Evolutionary conservation across 179 eudicot genomes (phyloP), one percentile per base, ranked within the genome.

Genomic region (Beta corolliflora): DNA sequence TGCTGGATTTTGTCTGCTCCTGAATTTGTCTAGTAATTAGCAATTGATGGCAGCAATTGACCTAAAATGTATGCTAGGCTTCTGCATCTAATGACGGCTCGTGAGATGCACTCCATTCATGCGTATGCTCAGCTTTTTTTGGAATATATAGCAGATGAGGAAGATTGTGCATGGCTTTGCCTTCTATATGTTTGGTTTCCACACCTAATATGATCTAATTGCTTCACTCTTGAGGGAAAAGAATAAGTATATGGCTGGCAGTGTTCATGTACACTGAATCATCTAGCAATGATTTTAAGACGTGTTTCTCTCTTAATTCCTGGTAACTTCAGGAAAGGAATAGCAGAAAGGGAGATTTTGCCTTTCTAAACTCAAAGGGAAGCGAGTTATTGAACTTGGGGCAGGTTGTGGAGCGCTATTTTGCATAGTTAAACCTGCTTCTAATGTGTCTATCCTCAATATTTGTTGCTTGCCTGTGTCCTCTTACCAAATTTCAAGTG

Each of bases 321-420:
- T 56, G 21, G 45, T 55, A 6, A 82, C 50, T 25, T 48, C 64
- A 95, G 98, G 98, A 93, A 85, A 95, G 85, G 79, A 95, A 93
- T 78, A 84, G 96, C 83, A 92, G 96, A 95, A 88, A 88, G 98
- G 98, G 68, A 93, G 89, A 79, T 93, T 95, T 87, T 91, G 93
- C 77, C 89, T 91, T 41, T 91, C 97, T 59, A 95, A 95, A 86
- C 90, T 95, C 76, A 91, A 84, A 88, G 97, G 98, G 54, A 95
- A 93, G 83, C 93, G 97, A 31, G 98, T 84, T 21, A 87, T 95
- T 85, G 98, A 95, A 85, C 97, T 95, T 86, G 98, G 98, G 80
- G 98, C 98, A 19, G 98, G 98, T 81, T 95, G 98, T 86, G 98
- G 98, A 82, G 96, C 93, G 97, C 98, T 79, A 94, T 95, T 93